Conservation (phyloP, 2,329 filamentous ascomycete species). For the Paecilomyces variotii region DNA sequence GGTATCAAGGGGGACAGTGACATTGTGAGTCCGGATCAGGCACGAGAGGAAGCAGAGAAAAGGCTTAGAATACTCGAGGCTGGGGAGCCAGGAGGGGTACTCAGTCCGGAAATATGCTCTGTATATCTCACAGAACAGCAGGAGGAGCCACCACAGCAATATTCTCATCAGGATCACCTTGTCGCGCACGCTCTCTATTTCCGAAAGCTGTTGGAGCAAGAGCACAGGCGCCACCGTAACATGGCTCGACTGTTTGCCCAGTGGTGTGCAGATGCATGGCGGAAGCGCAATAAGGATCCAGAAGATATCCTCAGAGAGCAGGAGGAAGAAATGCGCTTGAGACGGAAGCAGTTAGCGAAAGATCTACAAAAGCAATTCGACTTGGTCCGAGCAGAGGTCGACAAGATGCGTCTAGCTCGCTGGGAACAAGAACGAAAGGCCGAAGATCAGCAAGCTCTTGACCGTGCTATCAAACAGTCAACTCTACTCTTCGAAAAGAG, state of each 20-base stretch:
- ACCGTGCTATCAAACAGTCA: constrained; percentile 45
- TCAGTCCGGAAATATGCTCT: constrained; percentile 63
- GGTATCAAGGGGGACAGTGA: constrained; percentile 36
- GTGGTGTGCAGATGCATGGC: constrained; percentile 35
- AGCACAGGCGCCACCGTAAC: constrained; percentile 69
- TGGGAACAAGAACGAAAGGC: constrained; percentile 51
- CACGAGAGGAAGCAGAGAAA: constrained; percentile 59
- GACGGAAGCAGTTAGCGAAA: constrained; percentile 64
- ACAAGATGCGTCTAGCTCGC: constrained; percentile 46
- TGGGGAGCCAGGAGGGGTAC: constrained; percentile 63
- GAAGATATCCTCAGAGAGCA: constrained; percentile 80
- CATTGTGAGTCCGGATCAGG: constrained; percentile 50
- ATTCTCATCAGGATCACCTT: constrained; percentile 81
- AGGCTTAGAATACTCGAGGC: constrained; percentile 65
- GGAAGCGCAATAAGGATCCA: constrained; percentile 34
- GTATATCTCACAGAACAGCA: constrained; percentile 64
- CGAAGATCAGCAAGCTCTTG: constrained; percentile 46
- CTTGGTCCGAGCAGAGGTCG: constrained; percentile 50
- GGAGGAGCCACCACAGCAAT: constrained; percentile 69
- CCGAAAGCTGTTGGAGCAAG: constrained; percentile 67
- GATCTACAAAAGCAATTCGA: constrained; percentile 57
- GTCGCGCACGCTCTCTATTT: constrained; percentile 73
- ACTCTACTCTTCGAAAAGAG: constrained; percentile 42
- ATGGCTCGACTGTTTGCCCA: constrained; percentile 69
- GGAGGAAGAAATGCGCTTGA: constrained; percentile 54